phyloP scores from a whole-genome alignment of 1,284 basidiomycete species.

The Pyrrhoderma lamaoense region DNA sequence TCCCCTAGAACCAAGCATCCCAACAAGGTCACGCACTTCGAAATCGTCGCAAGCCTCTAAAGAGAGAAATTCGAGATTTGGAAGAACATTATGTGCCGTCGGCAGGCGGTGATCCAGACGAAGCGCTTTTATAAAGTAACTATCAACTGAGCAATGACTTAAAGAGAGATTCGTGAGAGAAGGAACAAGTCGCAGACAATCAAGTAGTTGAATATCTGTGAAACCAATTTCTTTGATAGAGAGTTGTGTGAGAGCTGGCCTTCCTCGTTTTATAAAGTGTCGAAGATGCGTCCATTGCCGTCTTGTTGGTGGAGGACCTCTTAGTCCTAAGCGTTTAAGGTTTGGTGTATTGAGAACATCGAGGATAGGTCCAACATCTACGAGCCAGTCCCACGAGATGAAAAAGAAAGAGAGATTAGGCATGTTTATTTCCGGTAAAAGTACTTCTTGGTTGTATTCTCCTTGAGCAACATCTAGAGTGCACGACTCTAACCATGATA shows the following conservation, averaged over 20 bases:
- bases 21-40: conserved; percentile 12
- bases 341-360: conserved; percentile 13
- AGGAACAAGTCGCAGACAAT: conserved; percentile 14
- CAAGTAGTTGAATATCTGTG: conserved; percentile 17
- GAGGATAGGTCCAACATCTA: conserved; percentile 18
- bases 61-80: conserved; percentile 17
- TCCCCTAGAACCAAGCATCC: conserved; percentile 14
- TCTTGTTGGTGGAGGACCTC: conserved; percentile 16
- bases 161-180: conserved; percentile 17
- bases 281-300: conserved; percentile 16
- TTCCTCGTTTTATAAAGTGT: conserved; percentile 14
- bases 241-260: conserved; percentile 14
- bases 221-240: conserved; percentile 18
- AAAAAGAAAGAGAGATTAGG: conserved; percentile 17
- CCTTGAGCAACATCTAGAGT: conserved; percentile 17
- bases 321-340: conserved; percentile 14
- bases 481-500: conserved; percentile 17
- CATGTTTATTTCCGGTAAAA: conserved; percentile 11
- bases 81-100: conserved; percentile 8
- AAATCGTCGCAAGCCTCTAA: conserved; percentile 18
- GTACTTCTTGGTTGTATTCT: background rate
- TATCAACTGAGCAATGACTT: conserved; percentile 18
- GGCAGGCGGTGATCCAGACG: conserved; percentile 7
- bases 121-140: conserved; percentile 12
- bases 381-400: conserved; percentile 20